Evolutionary conservation across 2,329 filamentous ascomycete genomes (phyloP), one percentile per base, ranked within the genome.

Genomic region (Aspergillus tanneri): DNA sequence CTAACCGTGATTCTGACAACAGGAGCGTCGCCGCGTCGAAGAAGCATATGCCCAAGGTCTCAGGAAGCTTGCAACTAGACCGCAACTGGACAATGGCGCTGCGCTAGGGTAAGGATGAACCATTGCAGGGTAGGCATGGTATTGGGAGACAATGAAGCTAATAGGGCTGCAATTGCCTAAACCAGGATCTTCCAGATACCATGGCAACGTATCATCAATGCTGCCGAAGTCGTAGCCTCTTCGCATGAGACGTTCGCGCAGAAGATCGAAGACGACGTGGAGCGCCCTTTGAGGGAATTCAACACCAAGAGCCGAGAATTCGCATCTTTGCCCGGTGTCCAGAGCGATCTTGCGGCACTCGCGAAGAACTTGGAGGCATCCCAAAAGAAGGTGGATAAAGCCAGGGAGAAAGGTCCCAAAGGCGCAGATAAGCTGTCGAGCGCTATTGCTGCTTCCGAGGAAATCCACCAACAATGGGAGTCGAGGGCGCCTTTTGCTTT

Each of bases 401-500:
- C 95, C 43, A 84, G 76, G 63, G 86, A 81, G 64, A 95, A 92
- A 70, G 90, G 87, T 52, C 83, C 86, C 34, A 90, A 83, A 43
- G 68, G 67, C 60, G 80, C 85, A 2, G 82, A 84, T 49, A 95
- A 93, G 69, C 81, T 93, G 30, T 87, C 90, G 35, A 80, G 79
- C 53, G 90, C 90, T 10, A 79, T 82, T 9, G 76, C 82, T 14
- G 85, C 84, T 55, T 81, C 95, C 35, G 88, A 95, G 55, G 83
- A 83, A 51, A 86, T 90, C n/a, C 82, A 79, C 36, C 81, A 86
- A 56, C 87, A 95, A 66, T 99, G 93, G 93, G 86, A 96, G 47
- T 90, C 90, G 1, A 90, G 96, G 68, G 90, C 93, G 11, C 93
- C 93, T 1, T 97, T 89, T 70, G 87, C 96, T 52, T 96, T 95